Evolutionary conservation across 345 rosid species (phyloP).

Genomic region (Eucalyptus marginata): DNA sequence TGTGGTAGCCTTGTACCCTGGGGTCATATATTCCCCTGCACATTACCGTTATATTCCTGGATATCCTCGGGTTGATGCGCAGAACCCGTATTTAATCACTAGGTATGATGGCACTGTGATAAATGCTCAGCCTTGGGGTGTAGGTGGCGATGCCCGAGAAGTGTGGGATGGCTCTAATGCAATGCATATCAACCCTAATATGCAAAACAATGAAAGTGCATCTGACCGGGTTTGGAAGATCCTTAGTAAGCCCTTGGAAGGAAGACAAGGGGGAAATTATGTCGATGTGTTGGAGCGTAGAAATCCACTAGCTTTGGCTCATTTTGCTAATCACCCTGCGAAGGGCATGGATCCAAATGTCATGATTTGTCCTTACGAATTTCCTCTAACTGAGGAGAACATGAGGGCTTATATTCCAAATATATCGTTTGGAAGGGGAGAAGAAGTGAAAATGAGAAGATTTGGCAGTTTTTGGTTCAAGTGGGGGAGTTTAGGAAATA

Average conservation of each 20-base stretch:
- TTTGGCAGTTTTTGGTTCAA: slow-evolving; percentile 69
- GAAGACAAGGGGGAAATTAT: not conserved
- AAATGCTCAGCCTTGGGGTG: slow-evolving; percentile 85
- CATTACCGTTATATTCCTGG: slow-evolving; percentile 75
- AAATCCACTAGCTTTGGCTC: slow-evolving; percentile 84
- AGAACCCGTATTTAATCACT: slow-evolving; percentile 67
- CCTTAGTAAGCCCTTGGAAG: slow-evolving; percentile 66
- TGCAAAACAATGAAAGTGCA: slow-evolving; percentile 17
- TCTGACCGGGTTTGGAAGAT: slow-evolving; percentile 61
- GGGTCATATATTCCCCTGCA: slow-evolving; percentile 65
- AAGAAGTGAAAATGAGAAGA: slow-evolving; percentile 51
- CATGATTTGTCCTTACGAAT: slow-evolving; percentile 77
- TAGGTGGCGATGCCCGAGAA: slow-evolving; percentile 51
- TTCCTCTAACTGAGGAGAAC: slow-evolving; percentile 48
- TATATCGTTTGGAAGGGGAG: slow-evolving; percentile 30
- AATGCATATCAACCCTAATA: slow-evolving; percentile 11
- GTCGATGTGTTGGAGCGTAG: slow-evolving; percentile 56
- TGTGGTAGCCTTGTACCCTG: slow-evolving; percentile 80
- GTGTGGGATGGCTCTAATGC: slow-evolving; percentile 37
- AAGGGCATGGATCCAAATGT: slow-evolving; percentile 68
- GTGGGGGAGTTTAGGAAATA: slow-evolving; percentile 8
- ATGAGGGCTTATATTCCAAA: slow-evolving; percentile 81
- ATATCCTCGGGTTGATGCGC: slow-evolving; percentile 56
- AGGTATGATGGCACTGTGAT: slow-evolving; percentile 74
- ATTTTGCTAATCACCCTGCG: slow-evolving; percentile 65